phyloP scores from a whole-genome alignment of 2,329 filamentous ascomycete species.

The Apiospora pterosperma region DNA sequence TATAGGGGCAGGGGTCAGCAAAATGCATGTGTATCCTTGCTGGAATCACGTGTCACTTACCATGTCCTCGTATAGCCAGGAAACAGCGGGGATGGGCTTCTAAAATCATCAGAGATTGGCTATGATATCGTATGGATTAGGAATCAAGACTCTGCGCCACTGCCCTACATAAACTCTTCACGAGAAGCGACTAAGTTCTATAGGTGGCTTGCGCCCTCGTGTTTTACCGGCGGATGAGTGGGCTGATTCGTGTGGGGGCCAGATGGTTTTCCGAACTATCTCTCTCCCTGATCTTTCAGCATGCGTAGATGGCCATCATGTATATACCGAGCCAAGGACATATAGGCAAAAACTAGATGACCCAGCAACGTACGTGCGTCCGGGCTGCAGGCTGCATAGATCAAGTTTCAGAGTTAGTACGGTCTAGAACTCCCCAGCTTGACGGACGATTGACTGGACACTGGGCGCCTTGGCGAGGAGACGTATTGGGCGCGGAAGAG shows the following conservation, averaged over 20 bases:
- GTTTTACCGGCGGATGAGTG: background rate
- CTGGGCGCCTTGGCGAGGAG: background rate
- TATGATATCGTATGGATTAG: background rate
- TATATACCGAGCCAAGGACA: background rate
- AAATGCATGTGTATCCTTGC: background rate
- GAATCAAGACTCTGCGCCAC: background rate
- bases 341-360: background rate
- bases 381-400: background rate
- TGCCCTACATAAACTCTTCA: background rate
- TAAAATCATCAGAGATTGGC: no score
- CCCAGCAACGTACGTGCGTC: background rate
- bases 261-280: background rate
- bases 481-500: background rate
- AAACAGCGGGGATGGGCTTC: background rate
- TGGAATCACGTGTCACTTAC: background rate
- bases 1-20: background rate
- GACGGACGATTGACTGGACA: background rate
- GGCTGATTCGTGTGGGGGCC: no score
- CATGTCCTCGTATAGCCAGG: background rate
- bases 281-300: background rate
- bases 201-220: background rate
- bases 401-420: background rate
- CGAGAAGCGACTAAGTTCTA: background rate
- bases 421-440: no score
- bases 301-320: background rate